These are phyloP conservation scores for Aureobasidium sp. DNA, from an alignment of 2,329 filamentous ascomycete species.

Conservation along the genomic window DNA sequence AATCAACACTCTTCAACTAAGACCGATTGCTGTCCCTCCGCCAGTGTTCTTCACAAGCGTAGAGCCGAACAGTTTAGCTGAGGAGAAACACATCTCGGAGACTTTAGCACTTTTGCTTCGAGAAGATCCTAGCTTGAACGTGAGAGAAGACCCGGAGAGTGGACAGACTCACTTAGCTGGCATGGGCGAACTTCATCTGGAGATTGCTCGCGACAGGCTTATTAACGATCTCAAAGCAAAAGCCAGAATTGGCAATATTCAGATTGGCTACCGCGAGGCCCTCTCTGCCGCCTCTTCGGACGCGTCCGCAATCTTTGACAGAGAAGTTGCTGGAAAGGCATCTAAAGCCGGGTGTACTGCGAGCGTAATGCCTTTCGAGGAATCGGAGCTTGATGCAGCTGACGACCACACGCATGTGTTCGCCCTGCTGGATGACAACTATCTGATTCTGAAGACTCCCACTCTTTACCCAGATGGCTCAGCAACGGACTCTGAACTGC, in stretches of 20 bases:
- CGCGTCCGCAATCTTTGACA: conserved; percentile 62
- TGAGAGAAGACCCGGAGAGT: conserved; percentile 77
- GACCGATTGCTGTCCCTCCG: conserved; percentile 81
- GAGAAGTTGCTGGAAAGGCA: conserved; percentile 67
- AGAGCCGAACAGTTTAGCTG: conserved; percentile 67
- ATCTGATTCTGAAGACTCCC: conserved; percentile 49
- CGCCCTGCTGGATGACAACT: conserved; percentile 59
- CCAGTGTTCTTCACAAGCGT: conserved; percentile 96
- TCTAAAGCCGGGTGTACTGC: conserved; percentile 71
- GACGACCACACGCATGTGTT: conserved; percentile 24
- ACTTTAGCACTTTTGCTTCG: conserved; percentile 70
- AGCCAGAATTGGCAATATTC: conserved; percentile 77
- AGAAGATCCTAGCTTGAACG: conserved; percentile 87
- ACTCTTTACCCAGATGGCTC: conserved; percentile 35
- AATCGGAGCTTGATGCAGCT: conserved; percentile 19
- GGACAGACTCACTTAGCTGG: conserved; percentile 90
- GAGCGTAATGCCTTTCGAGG: conserved; percentile 52
- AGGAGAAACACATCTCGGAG: conserved; percentile 70
- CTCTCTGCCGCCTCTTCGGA: conserved; percentile 50
- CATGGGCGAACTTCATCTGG: conserved; percentile 93
- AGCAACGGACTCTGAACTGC: conserved; percentile 31
- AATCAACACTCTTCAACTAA: conserved; percentile 68
- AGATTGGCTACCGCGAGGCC: conserved; percentile 91
- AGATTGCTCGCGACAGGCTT: conserved; percentile 82
- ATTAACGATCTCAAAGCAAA: conserved; percentile 83